Evolutionary conservation across 805 yeast species (phyloP).

Genomic region (Wickerhamiella alocasiicola): DNA sequence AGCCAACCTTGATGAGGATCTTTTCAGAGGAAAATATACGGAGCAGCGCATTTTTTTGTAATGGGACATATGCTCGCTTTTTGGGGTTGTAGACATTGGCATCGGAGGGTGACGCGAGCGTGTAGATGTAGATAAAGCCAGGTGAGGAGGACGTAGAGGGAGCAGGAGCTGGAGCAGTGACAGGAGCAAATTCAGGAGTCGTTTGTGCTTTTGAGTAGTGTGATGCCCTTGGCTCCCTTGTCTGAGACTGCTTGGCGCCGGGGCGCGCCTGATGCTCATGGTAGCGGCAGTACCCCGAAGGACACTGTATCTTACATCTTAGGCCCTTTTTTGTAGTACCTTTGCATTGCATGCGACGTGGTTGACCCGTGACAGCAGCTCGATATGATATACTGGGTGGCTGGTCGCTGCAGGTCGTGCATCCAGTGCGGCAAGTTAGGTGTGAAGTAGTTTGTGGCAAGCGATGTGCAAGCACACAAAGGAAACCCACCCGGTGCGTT

Average conservation of each 20-base stretch:
- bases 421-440: too few species aligned
- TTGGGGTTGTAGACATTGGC: constrained; percentile 20
- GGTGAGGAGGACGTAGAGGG: too few species aligned
- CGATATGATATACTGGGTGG: too few species aligned
- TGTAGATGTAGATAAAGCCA: constrained; percentile 25
- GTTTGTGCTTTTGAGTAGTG: too few species aligned
- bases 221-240: too few species aligned
- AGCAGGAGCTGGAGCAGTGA: too few species aligned
- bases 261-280: constrained; percentile 11
- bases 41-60: constrained; percentile 5
- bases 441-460: too few species aligned
- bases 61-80: constrained; percentile 13
- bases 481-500: too few species aligned
- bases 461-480: too few species aligned
- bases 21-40: constrained; percentile 6
- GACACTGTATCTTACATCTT: constrained; percentile 14
- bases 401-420: too few species aligned
- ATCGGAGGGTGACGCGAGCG: constrained; percentile 18
- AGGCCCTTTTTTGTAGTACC: constrained; percentile 21
- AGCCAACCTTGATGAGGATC: constrained; percentile 25
- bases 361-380: too few species aligned
- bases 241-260: neutral
- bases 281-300: constrained; percentile 16
- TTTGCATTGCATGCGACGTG: constrained; percentile 18
- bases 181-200: too few species aligned